Base-by-base conservation (phyloP, 164 flowering plant genomes). In the Nelumbo lutea region DNA sequence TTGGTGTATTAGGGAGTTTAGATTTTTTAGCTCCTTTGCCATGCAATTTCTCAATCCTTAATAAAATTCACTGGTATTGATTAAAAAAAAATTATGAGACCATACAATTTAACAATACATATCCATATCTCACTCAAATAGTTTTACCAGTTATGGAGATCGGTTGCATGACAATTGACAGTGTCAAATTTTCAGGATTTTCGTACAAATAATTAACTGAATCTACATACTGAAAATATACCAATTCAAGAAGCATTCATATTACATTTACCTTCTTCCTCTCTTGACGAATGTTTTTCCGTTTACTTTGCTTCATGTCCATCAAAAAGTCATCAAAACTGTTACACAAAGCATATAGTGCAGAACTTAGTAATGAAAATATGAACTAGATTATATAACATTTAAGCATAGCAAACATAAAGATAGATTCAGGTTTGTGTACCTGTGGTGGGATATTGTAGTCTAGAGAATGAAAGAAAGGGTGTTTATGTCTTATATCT, bases 251-350 rank as follows among this genome's bases (percentile, higher is more conserved):
- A 6, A 53, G 62, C 7, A 14, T 27, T 55, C 64, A 39, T 57
- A 73, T 62, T 76, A 70, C 39, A 69, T 78, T 40, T 53, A 94
- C 98, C 96, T 91, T 94, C 80, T 94, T 94, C 45, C 98, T 89
- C 75, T 94, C 98, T 80, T 94, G 97, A 68, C 98, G 97, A 66
- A 91, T 85, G 72, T 87, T 94, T 82, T 91, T 91, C 78, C 97
- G 82, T 80, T 91, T 94, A 72, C 78, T 86, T 78, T 90, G 96
- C 82, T 87, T 94, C 90, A 94, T 81, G 76, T 94, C 96, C 97
- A 91, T 91, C 85, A 94, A 82, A 73, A 94, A 94, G 55, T 91
- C 97, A 79, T 94, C 93, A 87, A 94, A 94, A 76, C 97, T 94
- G 90, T 45, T 51, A 46, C 46, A 61, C 14, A 47, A 59, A 66